These are phyloP conservation scores for Fonsecaea pedrosoi DNA, from an alignment of 2,329 filamentous ascomycete genomes.

Conservation along the genomic window DNA sequence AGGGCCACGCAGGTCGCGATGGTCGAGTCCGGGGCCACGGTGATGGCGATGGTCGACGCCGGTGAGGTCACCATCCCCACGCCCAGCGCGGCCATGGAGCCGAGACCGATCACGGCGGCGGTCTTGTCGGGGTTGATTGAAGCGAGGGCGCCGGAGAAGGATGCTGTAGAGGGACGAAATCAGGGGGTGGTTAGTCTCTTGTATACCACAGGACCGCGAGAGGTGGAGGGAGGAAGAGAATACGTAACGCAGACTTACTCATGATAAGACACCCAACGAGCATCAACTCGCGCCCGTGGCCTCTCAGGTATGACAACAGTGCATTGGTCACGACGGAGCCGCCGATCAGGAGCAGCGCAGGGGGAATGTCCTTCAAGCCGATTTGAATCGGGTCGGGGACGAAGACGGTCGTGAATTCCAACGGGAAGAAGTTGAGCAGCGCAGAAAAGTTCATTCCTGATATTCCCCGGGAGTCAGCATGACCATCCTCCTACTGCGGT, in stretches of 20 bases:
- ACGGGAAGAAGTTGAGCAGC: slow-evolving; percentile 10
- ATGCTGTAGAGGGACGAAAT: neutral
- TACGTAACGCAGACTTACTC: slow-evolving; percentile 2
- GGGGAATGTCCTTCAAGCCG: slow-evolving; percentile 3
- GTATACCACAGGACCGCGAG: neutral
- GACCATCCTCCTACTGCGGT: neutral
- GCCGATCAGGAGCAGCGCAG: slow-evolving; percentile 5
- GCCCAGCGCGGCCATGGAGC: slow-evolving; percentile 8
- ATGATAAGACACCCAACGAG: slow-evolving; percentile 11
- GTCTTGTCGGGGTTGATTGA: neutral
- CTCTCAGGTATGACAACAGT: slow-evolving; percentile 3
- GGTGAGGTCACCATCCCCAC: slow-evolving; percentile 2
- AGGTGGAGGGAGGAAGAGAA: neutral
- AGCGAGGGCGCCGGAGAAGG: neutral
- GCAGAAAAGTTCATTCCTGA: slow-evolving; percentile 13
- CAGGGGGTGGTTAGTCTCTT: neutral
- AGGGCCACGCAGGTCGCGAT: slow-evolving; percentile 17
- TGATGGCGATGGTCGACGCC: slow-evolving; percentile 12
- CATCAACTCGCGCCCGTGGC: slow-evolving; percentile 9
- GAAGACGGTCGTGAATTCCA: slow-evolving; percentile 6
- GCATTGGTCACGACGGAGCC: neutral
- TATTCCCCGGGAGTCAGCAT: neutral
- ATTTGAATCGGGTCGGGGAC: slow-evolving; percentile 12
- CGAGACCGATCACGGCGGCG: slow-evolving; percentile 2
- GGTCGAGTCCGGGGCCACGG: slow-evolving; percentile 2